Evolutionary conservation across 345 rosid species (phyloP).

Genomic region (Fremontodendron californicum): DNA sequence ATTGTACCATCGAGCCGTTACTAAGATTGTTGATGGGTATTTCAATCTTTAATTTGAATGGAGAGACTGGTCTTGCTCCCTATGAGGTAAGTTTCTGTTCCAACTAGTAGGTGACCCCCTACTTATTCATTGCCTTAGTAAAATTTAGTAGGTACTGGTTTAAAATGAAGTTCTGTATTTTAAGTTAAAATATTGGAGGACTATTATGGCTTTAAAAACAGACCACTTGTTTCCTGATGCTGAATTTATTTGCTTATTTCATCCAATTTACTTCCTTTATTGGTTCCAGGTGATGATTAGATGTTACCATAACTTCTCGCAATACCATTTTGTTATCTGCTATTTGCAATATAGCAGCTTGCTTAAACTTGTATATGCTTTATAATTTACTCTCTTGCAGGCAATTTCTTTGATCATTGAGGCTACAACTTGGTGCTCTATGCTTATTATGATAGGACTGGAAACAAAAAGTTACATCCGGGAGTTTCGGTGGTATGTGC

Average conservation of each 20-base stretch:
- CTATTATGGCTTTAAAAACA: not conserved
- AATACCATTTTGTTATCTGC: not conserved
- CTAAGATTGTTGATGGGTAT: slow-evolving; percentile 62
- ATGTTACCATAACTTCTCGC: not conserved
- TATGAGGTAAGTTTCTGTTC: slow-evolving; percentile 57
- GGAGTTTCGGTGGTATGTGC: slow-evolving; percentile 80
- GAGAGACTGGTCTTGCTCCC: slow-evolving; percentile 57
- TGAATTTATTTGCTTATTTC: not conserved
- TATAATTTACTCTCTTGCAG: slow-evolving; percentile 36
- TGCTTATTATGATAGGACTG: slow-evolving; percentile 59
- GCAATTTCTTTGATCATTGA: slow-evolving; percentile 54
- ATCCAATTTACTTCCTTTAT: not conserved
- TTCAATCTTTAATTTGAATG: slow-evolving; percentile 59
- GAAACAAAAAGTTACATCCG: slow-evolving; percentile 65
- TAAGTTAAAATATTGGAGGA: not conserved
- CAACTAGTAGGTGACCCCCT: not conserved
- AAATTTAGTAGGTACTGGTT: not conserved
- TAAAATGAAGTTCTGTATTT: not conserved
- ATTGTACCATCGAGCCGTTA: slow-evolving; percentile 68
- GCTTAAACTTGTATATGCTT: not conserved
- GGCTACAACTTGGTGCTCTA: slow-evolving; percentile 73
- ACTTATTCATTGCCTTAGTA: not conserved
- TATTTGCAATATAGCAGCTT: not conserved
- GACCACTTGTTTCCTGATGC: not conserved
- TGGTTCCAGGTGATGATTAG: not conserved